Conservation (phyloP, 2,329 filamentous ascomycete genomes). For the Fusarium poae region DNA sequence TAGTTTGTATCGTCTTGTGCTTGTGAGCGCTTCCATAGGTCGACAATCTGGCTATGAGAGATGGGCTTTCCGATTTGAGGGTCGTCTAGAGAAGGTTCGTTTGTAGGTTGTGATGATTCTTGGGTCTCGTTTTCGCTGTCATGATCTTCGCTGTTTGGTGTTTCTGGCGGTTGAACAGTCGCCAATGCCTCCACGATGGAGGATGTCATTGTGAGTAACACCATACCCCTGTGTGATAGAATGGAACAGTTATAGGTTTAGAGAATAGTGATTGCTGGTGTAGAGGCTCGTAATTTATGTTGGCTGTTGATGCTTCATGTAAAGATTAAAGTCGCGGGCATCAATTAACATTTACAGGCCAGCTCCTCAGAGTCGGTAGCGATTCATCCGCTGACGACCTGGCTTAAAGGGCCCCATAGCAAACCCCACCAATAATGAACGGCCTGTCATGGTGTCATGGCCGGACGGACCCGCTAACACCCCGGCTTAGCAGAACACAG, state of each 20-base stretch:
- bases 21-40: constrained; percentile 69
- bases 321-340: constrained; percentile 12
- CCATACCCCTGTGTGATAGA: constrained; percentile 64
- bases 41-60: constrained; percentile 76
- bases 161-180: constrained; percentile 45
- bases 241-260: too few species aligned
- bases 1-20: constrained; percentile 51
- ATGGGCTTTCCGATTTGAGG: constrained; percentile 74
- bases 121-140: constrained; percentile 37
- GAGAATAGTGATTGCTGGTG: background rate
- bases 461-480: constrained; percentile 40
- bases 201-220: constrained; percentile 81
- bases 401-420: constrained; percentile 27
- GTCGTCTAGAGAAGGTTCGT: constrained; percentile 65
- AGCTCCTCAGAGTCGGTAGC: constrained; percentile 23
- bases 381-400: constrained; percentile 35
- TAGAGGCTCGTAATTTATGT: background rate
- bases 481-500: constrained; percentile 40
- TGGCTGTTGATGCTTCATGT: background rate
- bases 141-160: constrained; percentile 18
- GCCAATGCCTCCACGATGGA: constrained; percentile 73
- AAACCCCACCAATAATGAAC: constrained; percentile 22
- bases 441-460: constrained; percentile 29
- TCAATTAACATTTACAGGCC: constrained; percentile 28
- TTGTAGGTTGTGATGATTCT: constrained; percentile 41